Evolutionary conservation across 1,284 basidiomycete genomes (phyloP), one percentile per base, ranked within the genome.

Genomic region (Ustilago esculenta): DNA sequence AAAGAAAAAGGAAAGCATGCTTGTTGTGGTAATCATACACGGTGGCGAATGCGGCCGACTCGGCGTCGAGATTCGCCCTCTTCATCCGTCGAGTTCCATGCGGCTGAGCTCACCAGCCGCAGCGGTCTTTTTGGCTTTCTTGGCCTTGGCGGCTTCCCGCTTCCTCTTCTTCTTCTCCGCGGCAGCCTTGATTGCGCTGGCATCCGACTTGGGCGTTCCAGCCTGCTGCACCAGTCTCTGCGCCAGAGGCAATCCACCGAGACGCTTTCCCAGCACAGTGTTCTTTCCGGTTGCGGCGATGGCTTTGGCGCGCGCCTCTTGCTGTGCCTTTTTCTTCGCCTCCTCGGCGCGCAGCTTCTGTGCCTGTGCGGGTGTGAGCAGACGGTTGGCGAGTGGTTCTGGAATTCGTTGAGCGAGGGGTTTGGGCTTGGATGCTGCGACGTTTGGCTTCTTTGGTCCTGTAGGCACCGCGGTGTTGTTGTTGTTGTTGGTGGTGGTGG

Each of bases 91-190:
- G 15, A 70, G 34, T 2, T 70, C 61, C 67, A 70, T 70, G 3
- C 47, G 53, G 30, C 40, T 40, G 18, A 18, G 20, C 11, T 32
- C 11, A 2, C 29, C 45, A 15, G 23, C 24, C 11, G 21, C 33
- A 5, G 24, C 42, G 9, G 42, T 15, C 49, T 48, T 36, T 23
- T 54, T 55, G 25, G 37, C 30, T 40, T 57, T 65, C 43, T 57
- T 54, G 4, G 66, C 66, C 30, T 51, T 58, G 9, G 50, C 67
- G 9, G 51, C 56, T 5, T 65, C 61, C 29, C 46, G 48, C 42
- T 61, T 65, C 17, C 61, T 32, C 40, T 65, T 70, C 51, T 65
- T 70, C 60, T 70, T 65, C 23, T 70, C 61, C 2, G 67, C 67
- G 14, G 66, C 60, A 17, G 66, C 60, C 33, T 50, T 55, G 45